These are phyloP conservation scores for Ophiostoma ulmi DNA, from an alignment of 2,329 filamentous ascomycete genomes.

Conservation along the genomic window DNA sequence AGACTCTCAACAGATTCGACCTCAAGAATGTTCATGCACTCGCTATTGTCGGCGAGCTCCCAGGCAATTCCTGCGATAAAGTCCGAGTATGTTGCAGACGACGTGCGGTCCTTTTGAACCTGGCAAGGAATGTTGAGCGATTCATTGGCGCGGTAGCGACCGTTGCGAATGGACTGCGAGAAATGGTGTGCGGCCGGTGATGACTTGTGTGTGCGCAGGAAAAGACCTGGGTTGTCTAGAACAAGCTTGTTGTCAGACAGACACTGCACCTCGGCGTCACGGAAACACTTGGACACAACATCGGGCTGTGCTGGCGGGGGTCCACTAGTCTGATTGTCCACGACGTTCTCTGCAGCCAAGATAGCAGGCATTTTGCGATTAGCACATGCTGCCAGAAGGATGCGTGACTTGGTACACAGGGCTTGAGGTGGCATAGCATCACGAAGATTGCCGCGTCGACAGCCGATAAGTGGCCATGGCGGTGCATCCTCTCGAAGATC, in stretches of 20 bases:
- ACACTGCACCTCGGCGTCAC: conserved; percentile 31
- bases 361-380: conserved; percentile 22
- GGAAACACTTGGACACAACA: conserved; percentile 28
- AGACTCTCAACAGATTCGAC: conserved; percentile 32
- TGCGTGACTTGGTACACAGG: conserved; percentile 29
- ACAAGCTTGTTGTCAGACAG: conserved; percentile 33
- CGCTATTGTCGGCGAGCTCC: conserved; percentile 33
- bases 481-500: conserved; percentile 33
- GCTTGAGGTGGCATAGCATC: conserved; percentile 30
- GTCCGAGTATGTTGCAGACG: conserved; percentile 31
- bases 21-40: conserved; percentile 29
- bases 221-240: conserved; percentile 29
- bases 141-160: conserved; percentile 31
- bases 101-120: conserved; percentile 21
- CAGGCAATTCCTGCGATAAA: conserved; percentile 33
- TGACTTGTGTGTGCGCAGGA: conserved; percentile 29
- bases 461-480: conserved; percentile 33
- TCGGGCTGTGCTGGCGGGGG: conserved; percentile 24
- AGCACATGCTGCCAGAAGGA: conserved; percentile 21
- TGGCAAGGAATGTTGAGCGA: conserved; percentile 28
- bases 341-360: conserved; percentile 22
- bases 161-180: conserved; percentile 30
- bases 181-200: conserved; percentile 27
- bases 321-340: conserved; percentile 16
- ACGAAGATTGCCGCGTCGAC: conserved; percentile 32